A percentile compares a stretch with the other conserved stretches of the same genome.
Evolutionary conservation across 1,284 basidiomycete species (phyloP).

Genomic region (Moesziomyces sp.): DNA sequence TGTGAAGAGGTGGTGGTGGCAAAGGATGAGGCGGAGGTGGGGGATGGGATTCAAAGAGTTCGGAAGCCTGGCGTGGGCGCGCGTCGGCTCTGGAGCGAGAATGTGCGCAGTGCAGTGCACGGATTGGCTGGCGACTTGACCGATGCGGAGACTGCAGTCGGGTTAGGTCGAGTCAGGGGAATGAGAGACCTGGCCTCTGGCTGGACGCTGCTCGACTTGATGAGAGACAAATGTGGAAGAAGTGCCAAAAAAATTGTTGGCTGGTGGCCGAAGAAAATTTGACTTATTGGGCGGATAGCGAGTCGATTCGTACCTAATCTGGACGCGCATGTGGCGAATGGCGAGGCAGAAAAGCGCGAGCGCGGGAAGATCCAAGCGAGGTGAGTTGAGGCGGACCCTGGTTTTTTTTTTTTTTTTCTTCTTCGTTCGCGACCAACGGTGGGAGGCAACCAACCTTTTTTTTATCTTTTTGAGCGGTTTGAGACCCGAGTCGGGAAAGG

Average conservation of each 20-base stretch:
- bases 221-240: not conserved
- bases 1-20: conserved; percentile 24
- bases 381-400: conserved; percentile 16
- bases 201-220: no score
- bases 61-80: conserved; percentile 9
- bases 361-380: conserved; percentile 1
- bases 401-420: not conserved
- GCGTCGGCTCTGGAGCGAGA: not conserved
- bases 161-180: not conserved
- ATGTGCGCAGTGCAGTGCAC: not conserved
- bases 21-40: not conserved
- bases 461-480: not conserved
- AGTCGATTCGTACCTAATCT: not conserved
- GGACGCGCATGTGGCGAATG: not conserved
- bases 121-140: not conserved
- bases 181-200: no score
- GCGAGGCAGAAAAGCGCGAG: not conserved
- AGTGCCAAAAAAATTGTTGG: not conserved
- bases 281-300: not conserved
- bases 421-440: not conserved
- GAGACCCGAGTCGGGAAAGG: not conserved
- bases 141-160: not conserved
- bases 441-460: not conserved
- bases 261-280: not conserved
- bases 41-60: not conserved